Conservation (phyloP, 306 rosid species). For the Acacia confusa region DNA sequence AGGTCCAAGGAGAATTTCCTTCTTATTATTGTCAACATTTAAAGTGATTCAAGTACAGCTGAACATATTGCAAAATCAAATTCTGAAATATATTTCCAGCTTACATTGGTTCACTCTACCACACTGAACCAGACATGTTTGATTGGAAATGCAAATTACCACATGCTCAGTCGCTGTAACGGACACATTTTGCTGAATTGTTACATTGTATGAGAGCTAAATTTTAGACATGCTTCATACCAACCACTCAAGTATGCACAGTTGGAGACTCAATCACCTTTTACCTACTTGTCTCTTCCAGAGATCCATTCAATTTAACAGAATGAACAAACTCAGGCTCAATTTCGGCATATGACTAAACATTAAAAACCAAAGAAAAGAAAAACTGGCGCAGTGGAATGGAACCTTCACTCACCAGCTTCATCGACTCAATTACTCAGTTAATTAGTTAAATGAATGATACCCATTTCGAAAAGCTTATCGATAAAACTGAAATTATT, state of each 20-base stretch:
- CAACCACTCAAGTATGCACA: not conserved
- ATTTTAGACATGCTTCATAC: not conserved
- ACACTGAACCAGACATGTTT: not conserved
- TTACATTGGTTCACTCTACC: not conserved
- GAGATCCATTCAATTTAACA: not conserved
- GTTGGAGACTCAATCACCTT: slow-evolving; percentile 7
- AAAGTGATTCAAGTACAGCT: not conserved
- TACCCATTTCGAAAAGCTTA: not conserved
- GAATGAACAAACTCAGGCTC: not conserved
- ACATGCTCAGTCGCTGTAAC: not conserved
- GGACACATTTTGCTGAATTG: not conserved
- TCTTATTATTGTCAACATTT: not conserved
- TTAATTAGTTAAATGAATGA: not conserved
- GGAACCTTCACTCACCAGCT: not conserved
- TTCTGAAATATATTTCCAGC: not conserved
- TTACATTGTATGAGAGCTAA: not conserved
- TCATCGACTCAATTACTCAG: not conserved
- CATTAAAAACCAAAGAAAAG: not conserved
- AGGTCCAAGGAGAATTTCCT: not conserved
- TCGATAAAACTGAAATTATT: not conserved
- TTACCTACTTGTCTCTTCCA: not conserved
- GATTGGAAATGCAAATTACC: not conserved
- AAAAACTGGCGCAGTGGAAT: not conserved
- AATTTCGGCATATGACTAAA: not conserved
- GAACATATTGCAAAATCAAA: not conserved